Evolutionary conservation across 169 alveolate genomes (phyloP).

Genomic region (Plasmodium gallinaceum): DNA sequence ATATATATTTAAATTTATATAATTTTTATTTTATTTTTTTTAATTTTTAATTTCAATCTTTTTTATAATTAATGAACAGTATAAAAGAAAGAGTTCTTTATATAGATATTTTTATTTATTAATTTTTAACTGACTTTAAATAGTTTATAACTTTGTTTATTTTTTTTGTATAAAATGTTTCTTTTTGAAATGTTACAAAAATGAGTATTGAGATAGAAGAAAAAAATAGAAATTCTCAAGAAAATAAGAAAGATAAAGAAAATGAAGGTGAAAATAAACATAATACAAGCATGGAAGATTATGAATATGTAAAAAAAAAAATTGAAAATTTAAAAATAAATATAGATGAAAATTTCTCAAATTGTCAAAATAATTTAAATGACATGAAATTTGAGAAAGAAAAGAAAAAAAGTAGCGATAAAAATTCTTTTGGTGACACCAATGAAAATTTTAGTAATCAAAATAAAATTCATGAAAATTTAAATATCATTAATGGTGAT

Average conservation of each 20-base stretch:
- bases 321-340: conserved; percentile 11
- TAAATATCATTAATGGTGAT: not conserved
- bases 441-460: not conserved
- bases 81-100: no score
- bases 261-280: not conserved
- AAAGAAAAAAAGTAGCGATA: not conserved
- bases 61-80: no score
- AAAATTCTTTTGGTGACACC: not conserved
- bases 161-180: not conserved
- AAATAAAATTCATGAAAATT: not conserved
- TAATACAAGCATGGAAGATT: not conserved
- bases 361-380: conserved; percentile 3
- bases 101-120: no score
- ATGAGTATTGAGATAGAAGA: not conserved
- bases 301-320: conserved; percentile 3
- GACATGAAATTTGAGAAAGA: not conserved
- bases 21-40: no score
- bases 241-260: not conserved
- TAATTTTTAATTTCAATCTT: no score
- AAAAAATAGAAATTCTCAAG: not conserved
- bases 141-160: no score
- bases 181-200: not conserved
- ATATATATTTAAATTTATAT: no score
- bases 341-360: not conserved
- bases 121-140: no score